These are phyloP conservation scores for Cladophialophora exuberans DNA, from an alignment of 2,329 filamentous ascomycete species.

Conservation along the genomic window DNA sequence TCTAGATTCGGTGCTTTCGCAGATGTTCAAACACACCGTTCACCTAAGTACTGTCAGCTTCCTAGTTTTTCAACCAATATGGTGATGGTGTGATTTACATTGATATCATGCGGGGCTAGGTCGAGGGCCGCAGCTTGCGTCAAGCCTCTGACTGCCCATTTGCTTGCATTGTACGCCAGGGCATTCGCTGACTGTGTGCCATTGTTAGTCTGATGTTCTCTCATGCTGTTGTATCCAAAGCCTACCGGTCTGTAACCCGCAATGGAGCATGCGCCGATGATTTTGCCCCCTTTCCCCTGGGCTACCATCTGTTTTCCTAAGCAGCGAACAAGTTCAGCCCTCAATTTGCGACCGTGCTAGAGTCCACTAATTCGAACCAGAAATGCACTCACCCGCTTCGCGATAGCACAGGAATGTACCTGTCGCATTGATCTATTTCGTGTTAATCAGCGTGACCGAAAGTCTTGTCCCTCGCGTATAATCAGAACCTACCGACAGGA, in stretches of 20 bases:
- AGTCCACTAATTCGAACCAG: not conserved
- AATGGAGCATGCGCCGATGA: slow-evolving; percentile 1
- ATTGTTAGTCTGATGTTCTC: not conserved
- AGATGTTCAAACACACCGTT: slow-evolving; percentile 1
- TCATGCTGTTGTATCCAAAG: too few species aligned
- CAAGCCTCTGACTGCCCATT: slow-evolving; percentile 67
- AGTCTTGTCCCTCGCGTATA: too few species aligned
- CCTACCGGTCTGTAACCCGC: not conserved
- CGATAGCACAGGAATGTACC: slow-evolving; percentile 13
- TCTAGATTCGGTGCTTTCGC: not conserved
- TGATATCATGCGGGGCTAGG: slow-evolving; percentile 64
- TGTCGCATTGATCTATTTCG: slow-evolving; percentile 8
- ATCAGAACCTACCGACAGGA: not conserved
- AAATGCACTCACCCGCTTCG: slow-evolving; percentile 7
- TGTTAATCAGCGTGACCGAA: not conserved
- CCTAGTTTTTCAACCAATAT: not conserved
- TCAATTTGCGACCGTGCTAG: not conserved
- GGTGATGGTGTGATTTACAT: slow-evolving; percentile 54
- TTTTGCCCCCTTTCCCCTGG: slow-evolving; percentile 7
- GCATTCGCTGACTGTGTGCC: slow-evolving; percentile 41
- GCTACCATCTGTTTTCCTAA: slow-evolving; percentile 8
- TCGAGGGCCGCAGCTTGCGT: slow-evolving; percentile 68
- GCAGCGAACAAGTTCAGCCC: not conserved
- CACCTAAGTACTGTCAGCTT: not conserved
- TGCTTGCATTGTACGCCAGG: slow-evolving; percentile 60